These are phyloP conservation scores for Monosporozyma servazzii DNA, from an alignment of 805 yeast species.

Conservation along the genomic window DNA sequence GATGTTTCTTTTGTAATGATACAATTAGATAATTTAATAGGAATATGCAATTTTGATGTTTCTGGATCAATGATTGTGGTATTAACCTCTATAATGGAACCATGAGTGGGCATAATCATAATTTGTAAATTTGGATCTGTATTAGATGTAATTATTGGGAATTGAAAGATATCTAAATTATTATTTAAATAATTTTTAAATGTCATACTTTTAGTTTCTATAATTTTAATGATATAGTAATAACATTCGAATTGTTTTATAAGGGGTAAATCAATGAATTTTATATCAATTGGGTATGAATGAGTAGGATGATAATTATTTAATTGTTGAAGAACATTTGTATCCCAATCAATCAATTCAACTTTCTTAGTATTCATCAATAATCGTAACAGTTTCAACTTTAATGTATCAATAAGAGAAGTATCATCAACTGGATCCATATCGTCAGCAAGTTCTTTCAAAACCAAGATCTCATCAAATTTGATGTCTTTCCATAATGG, in stretches of 20 bases:
- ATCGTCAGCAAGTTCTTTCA: constrained; percentile 3
- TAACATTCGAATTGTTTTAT: constrained; percentile 21
- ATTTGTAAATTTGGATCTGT: constrained; percentile 11
- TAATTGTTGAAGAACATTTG: constrained; percentile 16
- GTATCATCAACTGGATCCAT: constrained; percentile 1
- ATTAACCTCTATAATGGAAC: constrained; percentile 15
- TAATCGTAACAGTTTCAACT: constrained; percentile 16
- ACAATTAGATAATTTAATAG: constrained; percentile 25
- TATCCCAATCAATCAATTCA: constrained; percentile 22
- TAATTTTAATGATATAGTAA: constrained; percentile 21
- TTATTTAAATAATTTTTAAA: constrained; percentile 24
- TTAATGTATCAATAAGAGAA: constrained; percentile 11
- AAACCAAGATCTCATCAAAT: constrained; percentile 25
- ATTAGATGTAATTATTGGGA: constrained; percentile 14
- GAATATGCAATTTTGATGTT: constrained; percentile 7
- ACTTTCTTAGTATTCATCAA: constrained; percentile 20
- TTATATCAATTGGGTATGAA: background rate
- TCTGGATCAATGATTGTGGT: constrained; percentile 2
- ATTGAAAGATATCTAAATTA: constrained; percentile 22
- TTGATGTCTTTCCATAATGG: constrained; percentile 24
- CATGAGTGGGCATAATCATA: constrained; percentile 20
- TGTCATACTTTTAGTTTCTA: constrained; percentile 23
- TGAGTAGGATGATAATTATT: background rate
- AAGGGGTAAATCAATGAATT: constrained; percentile 11
- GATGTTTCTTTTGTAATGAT: constrained; percentile 14